A percentile compares a stretch with the other conserved stretches of the same genome.
These are phyloP conservation scores for Candida boidinii DNA, from an alignment of 805 yeast genomes.

Conservation along the genomic window DNA sequence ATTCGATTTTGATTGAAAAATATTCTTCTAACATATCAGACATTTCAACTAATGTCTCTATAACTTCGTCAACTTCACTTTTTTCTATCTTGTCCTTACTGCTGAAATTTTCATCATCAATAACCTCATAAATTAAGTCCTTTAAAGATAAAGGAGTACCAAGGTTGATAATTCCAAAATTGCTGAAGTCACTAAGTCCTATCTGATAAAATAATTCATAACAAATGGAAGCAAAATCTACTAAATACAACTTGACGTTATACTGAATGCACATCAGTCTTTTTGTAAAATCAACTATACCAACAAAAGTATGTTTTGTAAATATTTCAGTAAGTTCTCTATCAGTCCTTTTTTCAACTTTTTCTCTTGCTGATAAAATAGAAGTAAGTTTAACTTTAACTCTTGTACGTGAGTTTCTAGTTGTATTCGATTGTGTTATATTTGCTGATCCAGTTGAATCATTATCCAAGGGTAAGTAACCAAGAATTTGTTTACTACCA, in stretches of 20 bases:
- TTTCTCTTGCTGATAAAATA: constrained; percentile 44
- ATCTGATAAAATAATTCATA: constrained; percentile 74
- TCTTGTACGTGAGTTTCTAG: constrained; percentile 6
- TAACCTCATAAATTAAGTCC: constrained; percentile 28
- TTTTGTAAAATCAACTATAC: constrained; percentile 64
- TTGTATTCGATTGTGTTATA: no score
- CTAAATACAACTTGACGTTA: constrained; percentile 66
- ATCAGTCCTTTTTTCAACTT: constrained; percentile 38
- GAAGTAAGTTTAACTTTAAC: constrained; percentile 46
- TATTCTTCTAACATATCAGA: constrained; percentile 76
- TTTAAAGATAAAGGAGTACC: constrained; percentile 22
- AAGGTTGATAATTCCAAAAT: constrained; percentile 58
- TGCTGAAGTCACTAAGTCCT: constrained; percentile 68
- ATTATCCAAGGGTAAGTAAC: no score
- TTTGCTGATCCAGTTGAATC: no score
- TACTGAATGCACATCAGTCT: constrained; percentile 79
- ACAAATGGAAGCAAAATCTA: constrained; percentile 70
- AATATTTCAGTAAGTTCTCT: constrained; percentile 57
- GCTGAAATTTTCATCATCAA: constrained; percentile 13
- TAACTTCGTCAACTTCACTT: constrained; percentile 14
- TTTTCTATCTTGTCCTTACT: background rate
- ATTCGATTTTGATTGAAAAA: constrained; percentile 44
- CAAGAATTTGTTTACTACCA: background rate
- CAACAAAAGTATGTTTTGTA: constrained; percentile 66
- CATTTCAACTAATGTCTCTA: constrained; percentile 36